Percentiles rank a stretch among this genome's conserved stretches.
phyloP scores from a whole-genome alignment of 1,139 yeast species.

The Yamadazyma friedrichii region DNA sequence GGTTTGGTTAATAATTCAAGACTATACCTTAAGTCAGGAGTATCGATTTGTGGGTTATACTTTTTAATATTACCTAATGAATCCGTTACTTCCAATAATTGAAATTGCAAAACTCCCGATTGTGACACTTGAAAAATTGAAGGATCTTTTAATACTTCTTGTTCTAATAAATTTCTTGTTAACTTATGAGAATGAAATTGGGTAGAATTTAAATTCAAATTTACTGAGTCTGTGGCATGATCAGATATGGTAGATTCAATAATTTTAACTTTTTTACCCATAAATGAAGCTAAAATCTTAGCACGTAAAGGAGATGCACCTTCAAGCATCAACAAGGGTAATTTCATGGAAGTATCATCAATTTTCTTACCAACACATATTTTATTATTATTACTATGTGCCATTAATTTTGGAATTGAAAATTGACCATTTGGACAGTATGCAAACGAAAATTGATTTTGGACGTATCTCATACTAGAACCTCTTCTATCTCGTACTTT shows the following conservation, averaged over 20 bases:
- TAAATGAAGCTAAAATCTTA: constrained; percentile 55
- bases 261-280: constrained; percentile 36
- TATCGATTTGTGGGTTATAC: constrained; percentile 48
- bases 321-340: constrained; percentile 49
- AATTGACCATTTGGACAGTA: constrained; percentile 73
- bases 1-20: constrained; percentile 69
- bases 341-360: constrained; percentile 40
- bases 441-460: constrained; percentile 65
- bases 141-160: constrained; percentile 29
- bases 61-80: constrained; percentile 69
- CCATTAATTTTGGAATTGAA: constrained; percentile 27
- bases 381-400: constrained; percentile 15
- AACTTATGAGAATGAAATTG: constrained; percentile 18
- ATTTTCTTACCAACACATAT: constrained; percentile 50
- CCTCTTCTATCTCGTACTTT: constrained; percentile 66
- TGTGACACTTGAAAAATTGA: constrained; percentile 25
- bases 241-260: constrained; percentile 23
- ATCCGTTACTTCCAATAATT: constrained; percentile 66
- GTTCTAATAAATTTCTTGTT: constrained; percentile 36
- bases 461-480: constrained; percentile 61
- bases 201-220: constrained; percentile 13
- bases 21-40: constrained; percentile 49
- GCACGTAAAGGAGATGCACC: constrained; percentile 80
- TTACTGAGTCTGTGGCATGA: constrained; percentile 13
- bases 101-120: constrained; percentile 64